Conservation (phyloP, 148 eudicot genomes). For the Fagopyrum esculentum region DNA sequence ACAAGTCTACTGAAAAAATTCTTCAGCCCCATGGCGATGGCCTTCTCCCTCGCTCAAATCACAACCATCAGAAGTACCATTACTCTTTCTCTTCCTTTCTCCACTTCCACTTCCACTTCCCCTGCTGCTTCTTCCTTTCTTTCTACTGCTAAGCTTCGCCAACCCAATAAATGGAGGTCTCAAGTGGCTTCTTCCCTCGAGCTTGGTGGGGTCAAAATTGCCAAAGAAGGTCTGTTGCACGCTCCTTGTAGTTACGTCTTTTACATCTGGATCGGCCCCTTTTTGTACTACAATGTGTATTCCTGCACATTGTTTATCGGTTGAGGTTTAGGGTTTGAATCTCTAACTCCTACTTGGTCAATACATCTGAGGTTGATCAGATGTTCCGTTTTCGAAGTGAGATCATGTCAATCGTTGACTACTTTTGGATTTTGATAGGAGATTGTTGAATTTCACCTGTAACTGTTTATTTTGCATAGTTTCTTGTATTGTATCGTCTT, state of each 20-base stretch:
- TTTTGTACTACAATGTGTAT: background rate
- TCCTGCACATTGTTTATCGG: background rate
- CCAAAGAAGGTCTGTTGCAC: constrained; percentile 49
- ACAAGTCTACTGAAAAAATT: too few relatives aligned
- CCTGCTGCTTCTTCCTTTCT: constrained; percentile 23
- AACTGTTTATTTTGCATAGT: background rate
- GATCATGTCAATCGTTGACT: background rate
- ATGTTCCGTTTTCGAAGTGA: background rate
- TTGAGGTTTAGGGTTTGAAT: background rate
- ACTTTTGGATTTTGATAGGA: background rate
- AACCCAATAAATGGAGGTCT: constrained; percentile 34
- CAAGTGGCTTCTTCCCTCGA: constrained; percentile 49
- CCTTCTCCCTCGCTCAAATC: constrained; percentile 14
- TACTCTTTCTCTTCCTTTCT: constrained; percentile 24
- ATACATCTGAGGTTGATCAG: background rate
- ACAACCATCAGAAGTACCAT: constrained; percentile 6
- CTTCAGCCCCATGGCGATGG: background rate
- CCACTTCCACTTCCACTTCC: constrained; percentile 26
- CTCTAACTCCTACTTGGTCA: background rate
- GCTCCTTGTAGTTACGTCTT: constrained; percentile 17
- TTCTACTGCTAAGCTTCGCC: constrained; percentile 5
- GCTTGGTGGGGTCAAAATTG: constrained; percentile 58
- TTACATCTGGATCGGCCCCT: background rate
- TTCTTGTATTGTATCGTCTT: background rate
- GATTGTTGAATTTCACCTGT: background rate